These are phyloP conservation scores for Diplocarpon rosae DNA, from an alignment of 2,329 filamentous ascomycete species.

Conservation along the genomic window DNA sequence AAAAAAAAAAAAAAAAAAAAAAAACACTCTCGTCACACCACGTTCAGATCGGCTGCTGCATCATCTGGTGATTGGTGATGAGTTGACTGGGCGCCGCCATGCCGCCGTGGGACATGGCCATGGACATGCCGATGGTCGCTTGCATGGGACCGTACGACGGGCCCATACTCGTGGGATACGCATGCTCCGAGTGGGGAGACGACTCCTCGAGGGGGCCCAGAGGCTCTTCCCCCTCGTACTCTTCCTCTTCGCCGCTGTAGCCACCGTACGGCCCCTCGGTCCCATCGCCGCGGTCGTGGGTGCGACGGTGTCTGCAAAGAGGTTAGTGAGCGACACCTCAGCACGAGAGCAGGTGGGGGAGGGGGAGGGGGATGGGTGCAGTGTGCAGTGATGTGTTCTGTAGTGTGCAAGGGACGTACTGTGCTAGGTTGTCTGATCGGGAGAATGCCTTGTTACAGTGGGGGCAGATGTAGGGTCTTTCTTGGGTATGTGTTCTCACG, in stretches of 20 bases:
- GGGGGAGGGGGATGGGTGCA: slow-evolving; percentile 10
- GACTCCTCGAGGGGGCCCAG: slow-evolving; percentile 71
- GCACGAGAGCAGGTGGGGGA: no score
- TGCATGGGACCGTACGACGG: slow-evolving; percentile 5
- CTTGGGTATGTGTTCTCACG: slow-evolving; percentile 97
- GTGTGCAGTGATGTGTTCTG: slow-evolving; percentile 28
- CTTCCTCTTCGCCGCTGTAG: slow-evolving; percentile 64
- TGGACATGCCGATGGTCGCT: slow-evolving; percentile 20
- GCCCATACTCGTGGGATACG: slow-evolving; percentile 35
- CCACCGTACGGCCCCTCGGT: slow-evolving; percentile 47
- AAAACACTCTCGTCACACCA: background rate
- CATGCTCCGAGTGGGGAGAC: slow-evolving; percentile 59
- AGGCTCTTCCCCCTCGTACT: slow-evolving; percentile 72
- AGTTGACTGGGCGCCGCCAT: slow-evolving; percentile 30
- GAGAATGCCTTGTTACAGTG: slow-evolving; percentile 99
- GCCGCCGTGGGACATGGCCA: slow-evolving; percentile 22
- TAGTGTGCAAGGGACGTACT: slow-evolving; percentile 54
- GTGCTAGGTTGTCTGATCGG: slow-evolving; percentile 94
- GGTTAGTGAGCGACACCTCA: slow-evolving; percentile 18
- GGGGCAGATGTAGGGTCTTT: slow-evolving; percentile 94
- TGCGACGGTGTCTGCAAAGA: slow-evolving; percentile 50
- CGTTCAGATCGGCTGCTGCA: slow-evolving; percentile 27
- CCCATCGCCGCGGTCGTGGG: slow-evolving; percentile 71
- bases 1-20: slow-evolving; percentile 8
- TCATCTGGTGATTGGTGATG: slow-evolving; percentile 27